Percentiles rank a stretch among this genome's conserved stretches.
These are phyloP conservation scores for Colletotrichum sp. DNA, from an alignment of 2,329 filamentous ascomycete species.

Conservation along the genomic window DNA sequence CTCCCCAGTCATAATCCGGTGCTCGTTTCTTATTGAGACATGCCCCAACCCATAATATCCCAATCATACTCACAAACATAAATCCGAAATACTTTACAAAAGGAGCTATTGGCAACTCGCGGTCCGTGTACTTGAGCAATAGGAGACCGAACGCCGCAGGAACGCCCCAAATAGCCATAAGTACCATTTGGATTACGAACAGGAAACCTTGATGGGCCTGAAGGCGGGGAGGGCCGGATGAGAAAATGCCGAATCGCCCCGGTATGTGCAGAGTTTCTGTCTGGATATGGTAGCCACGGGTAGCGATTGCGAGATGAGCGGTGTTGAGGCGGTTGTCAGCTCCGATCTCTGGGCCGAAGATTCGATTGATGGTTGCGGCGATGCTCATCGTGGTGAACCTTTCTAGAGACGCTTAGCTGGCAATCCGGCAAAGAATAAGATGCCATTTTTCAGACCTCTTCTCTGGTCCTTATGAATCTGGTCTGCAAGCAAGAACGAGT, in stretches of 20 bases:
- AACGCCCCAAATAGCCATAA: neutral
- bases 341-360: no score
- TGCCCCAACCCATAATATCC: neutral
- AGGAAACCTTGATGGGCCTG: neutral
- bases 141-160: neutral
- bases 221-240: neutral
- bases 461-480: no score
- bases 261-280: neutral
- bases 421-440: no score
- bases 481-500: no score
- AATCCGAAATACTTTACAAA: neutral
- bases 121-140: neutral
- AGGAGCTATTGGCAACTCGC: neutral
- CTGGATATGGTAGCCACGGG: neutral
- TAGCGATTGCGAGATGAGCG: neutral
- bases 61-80: neutral
- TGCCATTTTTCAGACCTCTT: no score
- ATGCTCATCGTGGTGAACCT: no score
- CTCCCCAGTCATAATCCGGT: neutral
- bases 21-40: neutral
- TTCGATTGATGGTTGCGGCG: accelerated
- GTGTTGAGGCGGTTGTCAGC: neutral
- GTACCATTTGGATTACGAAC: neutral
- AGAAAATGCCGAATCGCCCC: neutral
- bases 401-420: no score